Conservation (phyloP, 2,329 filamentous ascomycete species). For the Fusarium nygamai region DNA sequence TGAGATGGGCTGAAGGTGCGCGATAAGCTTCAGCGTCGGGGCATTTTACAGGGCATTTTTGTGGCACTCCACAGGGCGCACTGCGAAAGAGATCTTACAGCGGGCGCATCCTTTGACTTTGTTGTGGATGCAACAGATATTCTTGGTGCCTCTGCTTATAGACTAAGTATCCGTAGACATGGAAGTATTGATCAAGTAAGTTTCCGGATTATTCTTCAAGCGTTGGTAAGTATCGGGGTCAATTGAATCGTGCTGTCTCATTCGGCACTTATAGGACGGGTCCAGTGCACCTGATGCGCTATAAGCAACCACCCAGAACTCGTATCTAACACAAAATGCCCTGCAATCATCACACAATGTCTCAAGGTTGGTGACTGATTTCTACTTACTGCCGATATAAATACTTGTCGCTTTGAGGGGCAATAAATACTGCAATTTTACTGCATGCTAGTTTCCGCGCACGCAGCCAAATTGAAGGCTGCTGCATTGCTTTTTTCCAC, state of each 20-base stretch:
- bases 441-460: too few relatives aligned
- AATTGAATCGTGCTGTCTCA: background rate
- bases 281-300: too few relatives aligned
- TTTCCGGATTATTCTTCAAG: fast-evolving
- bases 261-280: background rate
- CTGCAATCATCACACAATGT: background rate
- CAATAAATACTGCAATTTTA: background rate
- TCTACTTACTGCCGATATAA: too few relatives aligned
- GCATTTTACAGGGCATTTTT: background rate
- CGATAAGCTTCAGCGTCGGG: background rate
- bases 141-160: background rate
- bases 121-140: background rate
- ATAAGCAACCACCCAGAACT: background rate
- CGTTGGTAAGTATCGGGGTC: background rate
- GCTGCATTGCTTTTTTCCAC: too few relatives aligned
- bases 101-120: background rate
- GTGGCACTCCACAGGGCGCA: too few relatives aligned
- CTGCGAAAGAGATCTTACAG: background rate
- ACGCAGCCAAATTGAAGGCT: too few relatives aligned
- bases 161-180: background rate
- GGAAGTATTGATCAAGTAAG: background rate
- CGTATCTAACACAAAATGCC: background rate
- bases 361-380: too few relatives aligned
- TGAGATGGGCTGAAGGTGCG: background rate
- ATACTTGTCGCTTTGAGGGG: background rate